Conservation (phyloP, 768 basidiomycete species). For the Lentinus brumalis region DNA sequence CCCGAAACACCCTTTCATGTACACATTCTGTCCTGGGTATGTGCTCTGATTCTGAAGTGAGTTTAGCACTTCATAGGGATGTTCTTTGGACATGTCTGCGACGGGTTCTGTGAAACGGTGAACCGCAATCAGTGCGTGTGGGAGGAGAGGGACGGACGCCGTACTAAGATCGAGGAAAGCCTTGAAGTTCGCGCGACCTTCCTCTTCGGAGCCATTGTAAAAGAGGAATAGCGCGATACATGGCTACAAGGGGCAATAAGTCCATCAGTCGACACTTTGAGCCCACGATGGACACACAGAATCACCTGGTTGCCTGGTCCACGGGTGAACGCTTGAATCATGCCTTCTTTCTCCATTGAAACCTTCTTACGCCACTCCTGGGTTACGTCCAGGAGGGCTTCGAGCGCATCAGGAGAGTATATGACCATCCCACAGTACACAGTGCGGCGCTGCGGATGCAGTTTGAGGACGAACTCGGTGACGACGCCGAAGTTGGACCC, state of each 20-base stretch:
- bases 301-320: slow-evolving; percentile 42
- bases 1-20: slow-evolving; percentile 46
- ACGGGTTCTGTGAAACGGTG: slow-evolving; percentile 38
- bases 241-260: slow-evolving; percentile 34
- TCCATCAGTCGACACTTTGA: not conserved
- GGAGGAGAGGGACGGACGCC: not conserved
- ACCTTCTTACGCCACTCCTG: slow-evolving; percentile 41
- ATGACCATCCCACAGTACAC: slow-evolving; percentile 49
- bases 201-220: slow-evolving; percentile 52
- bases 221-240: slow-evolving; percentile 40
- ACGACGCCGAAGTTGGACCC: slow-evolving; percentile 59
- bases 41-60: slow-evolving; percentile 41
- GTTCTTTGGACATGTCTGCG: slow-evolving; percentile 43
- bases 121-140: not conserved
- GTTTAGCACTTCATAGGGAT: slow-evolving; percentile 51
- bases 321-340: slow-evolving; percentile 37
- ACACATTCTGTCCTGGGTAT: slow-evolving; percentile 39
- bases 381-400: slow-evolving; percentile 26
- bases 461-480: slow-evolving; percentile 47
- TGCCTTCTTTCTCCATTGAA: slow-evolving; percentile 39
- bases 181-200: slow-evolving; percentile 49
- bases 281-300: no score
- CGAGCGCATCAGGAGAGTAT: slow-evolving; percentile 33
- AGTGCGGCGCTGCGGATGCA: slow-evolving; percentile 51
- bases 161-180: slow-evolving; percentile 47